Conservation (phyloP, 192 early-diverging fungal species). For the Kickxella alabastrina region DNA sequence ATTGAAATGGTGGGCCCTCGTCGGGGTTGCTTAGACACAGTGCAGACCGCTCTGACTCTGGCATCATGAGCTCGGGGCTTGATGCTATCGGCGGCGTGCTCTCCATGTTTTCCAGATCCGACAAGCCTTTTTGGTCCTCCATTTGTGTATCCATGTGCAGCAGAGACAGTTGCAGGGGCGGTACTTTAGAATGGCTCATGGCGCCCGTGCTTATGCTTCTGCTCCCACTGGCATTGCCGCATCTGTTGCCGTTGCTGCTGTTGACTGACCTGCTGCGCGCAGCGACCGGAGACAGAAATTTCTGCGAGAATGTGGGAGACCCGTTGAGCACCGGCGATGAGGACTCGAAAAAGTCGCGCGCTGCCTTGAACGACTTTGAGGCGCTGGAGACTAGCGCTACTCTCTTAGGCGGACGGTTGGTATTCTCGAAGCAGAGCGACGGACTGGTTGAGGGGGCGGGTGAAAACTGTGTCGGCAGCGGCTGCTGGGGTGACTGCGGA, state of each 20-base stretch:
- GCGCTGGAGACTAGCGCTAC: neutral
- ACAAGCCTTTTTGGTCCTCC: neutral
- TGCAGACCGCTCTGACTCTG: neutral
- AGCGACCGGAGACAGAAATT: neutral
- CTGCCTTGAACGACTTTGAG: constrained; percentile 5
- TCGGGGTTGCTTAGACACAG: no score
- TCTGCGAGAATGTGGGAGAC: neutral
- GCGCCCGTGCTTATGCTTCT: neutral
- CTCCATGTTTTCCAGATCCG: neutral
- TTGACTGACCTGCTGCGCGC: neutral
- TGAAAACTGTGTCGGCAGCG: neutral
- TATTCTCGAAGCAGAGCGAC: neutral
- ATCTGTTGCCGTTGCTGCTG: neutral
- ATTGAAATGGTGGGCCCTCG: no score
- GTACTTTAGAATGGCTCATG: no score
- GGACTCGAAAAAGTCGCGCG: neutral
- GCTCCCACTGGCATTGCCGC: neutral
- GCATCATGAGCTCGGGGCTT: neutral
- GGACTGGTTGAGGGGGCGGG: neutral
- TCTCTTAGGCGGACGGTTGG: no score
- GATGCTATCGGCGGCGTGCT: neutral
- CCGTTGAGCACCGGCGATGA: neutral
- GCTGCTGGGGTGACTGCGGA: no score
- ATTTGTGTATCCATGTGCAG: neutral
- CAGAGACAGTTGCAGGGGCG: no score